Evolutionary conservation across 305 asterid genomes (phyloP).

Genomic region (Striga hermonthica): DNA sequence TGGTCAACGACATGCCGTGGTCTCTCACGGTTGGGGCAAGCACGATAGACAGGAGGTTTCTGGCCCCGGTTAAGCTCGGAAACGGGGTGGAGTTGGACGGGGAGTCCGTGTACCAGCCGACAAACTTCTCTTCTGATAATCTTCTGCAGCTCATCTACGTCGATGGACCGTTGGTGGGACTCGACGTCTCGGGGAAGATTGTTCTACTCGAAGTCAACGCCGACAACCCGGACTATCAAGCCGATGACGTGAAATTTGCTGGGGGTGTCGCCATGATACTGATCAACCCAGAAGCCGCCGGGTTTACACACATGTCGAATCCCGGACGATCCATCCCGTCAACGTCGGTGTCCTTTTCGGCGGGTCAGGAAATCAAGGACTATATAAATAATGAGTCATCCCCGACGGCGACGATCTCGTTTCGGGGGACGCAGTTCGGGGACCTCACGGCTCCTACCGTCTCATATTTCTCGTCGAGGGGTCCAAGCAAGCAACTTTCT

Average conservation of each 20-base stretch:
- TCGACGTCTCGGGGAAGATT: conserved; percentile 42
- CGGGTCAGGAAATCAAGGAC: conserved; percentile 37
- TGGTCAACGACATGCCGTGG: conserved; percentile 65
- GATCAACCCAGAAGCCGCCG: conserved; percentile 36
- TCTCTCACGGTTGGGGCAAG: conserved; percentile 72
- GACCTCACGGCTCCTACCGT: conserved; percentile 46
- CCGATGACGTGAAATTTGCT: conserved; percentile 51
- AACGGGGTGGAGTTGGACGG: conserved; percentile 46
- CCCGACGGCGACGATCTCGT: too few relatives aligned
- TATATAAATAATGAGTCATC: conserved; percentile 25
- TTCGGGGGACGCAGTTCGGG: conserved; percentile 25
- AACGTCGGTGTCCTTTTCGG: conserved; percentile 34
- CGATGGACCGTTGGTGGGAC: conserved; percentile 36
- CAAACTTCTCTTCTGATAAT: conserved; percentile 33
- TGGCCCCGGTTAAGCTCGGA: conserved; percentile 48
- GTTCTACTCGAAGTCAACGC: conserved; percentile 51
- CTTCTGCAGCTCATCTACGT: conserved; percentile 42
- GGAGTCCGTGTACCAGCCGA: conserved; percentile 31
- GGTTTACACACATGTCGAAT: conserved; percentile 52
- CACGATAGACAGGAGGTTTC: conserved; percentile 50
- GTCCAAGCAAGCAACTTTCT: conserved; percentile 50
- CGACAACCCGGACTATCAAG: conserved; percentile 54
- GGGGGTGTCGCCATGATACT: conserved; percentile 70
- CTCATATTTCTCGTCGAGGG: conserved; percentile 71
- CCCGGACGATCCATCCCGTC: conserved; percentile 58